Percentiles rank a stretch among this genome's conserved stretches.
phyloP scores from a whole-genome alignment of 805 yeast genomes.

The Yarrowia deformans region DNA sequence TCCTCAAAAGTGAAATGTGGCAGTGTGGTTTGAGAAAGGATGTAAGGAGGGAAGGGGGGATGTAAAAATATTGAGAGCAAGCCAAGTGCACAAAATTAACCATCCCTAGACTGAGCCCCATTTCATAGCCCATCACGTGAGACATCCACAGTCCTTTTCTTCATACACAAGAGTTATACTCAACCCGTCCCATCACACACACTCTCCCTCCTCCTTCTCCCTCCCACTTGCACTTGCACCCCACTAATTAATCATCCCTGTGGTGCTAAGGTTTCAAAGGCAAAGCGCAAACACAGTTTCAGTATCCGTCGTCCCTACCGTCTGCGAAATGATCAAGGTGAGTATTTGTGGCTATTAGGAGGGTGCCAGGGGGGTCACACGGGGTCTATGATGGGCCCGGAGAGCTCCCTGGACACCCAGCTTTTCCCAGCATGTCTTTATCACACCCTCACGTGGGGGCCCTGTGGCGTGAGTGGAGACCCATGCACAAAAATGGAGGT shows the following conservation, averaged over 20 bases:
- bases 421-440: background rate
- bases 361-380: background rate
- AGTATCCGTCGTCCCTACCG: slow-evolving; percentile 24
- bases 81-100: background rate
- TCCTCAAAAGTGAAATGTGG: background rate
- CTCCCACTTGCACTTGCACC: slow-evolving; percentile 22
- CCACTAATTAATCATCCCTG: slow-evolving; percentile 34
- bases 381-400: background rate
- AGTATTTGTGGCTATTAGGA: slow-evolving; percentile 4
- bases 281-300: slow-evolving; percentile 34
- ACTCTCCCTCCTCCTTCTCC: background rate
- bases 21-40: background rate
- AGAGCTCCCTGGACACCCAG: background rate
- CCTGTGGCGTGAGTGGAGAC: slow-evolving; percentile 27
- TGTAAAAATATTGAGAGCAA: background rate
- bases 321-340: slow-evolving; percentile 33
- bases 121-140: background rate
- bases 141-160: background rate
- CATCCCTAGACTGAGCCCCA: background rate
- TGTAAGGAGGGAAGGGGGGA: background rate
- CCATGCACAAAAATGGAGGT: background rate
- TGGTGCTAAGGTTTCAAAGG: slow-evolving; percentile 36
- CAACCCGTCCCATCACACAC: background rate
- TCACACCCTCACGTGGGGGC: background rate
- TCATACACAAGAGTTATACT: background rate